Conservation (phyloP, 768 basidiomycete species). For the Tricholoma flavovirens region DNA sequence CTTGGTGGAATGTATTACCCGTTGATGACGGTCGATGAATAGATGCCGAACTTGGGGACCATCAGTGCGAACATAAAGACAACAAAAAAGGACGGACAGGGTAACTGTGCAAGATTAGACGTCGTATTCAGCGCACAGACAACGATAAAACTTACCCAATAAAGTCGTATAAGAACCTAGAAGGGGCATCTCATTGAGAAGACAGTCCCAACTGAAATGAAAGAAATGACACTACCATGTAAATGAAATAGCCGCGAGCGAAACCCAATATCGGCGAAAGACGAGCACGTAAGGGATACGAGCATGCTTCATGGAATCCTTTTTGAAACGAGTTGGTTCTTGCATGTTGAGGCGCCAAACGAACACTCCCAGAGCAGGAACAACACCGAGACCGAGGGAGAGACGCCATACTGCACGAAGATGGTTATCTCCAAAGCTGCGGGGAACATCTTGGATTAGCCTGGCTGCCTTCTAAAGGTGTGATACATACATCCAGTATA, state of each 20-base stretch:
- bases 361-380: constrained; percentile 79
- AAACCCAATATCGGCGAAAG: constrained; percentile 73
- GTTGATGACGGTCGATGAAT: constrained; percentile 70
- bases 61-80: background rate
- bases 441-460: background rate
- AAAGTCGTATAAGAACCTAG: constrained; percentile 74
- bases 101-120: constrained; percentile 35
- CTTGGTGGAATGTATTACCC: constrained; percentile 32
- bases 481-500: constrained; percentile 79
- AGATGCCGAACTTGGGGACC: constrained; percentile 62
- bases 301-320: constrained; percentile 72
- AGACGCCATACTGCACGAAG: constrained; percentile 84
- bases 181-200: background rate
- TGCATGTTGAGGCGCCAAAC: constrained; percentile 84
- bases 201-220: background rate
- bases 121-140: background rate
- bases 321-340: constrained; percentile 69
- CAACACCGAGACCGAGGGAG: constrained; percentile 75
- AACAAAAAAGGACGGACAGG: constrained; percentile 40
- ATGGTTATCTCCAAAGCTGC: constrained; percentile 71
- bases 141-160: constrained; percentile 48
- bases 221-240: constrained; percentile 50
- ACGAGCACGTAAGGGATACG: constrained; percentile 73
- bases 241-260: constrained; percentile 67
- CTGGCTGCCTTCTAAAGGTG: background rate